phyloP scores from a whole-genome alignment of 2,329 filamentous ascomycete species.

The Coniochaeta ligniaria region DNA sequence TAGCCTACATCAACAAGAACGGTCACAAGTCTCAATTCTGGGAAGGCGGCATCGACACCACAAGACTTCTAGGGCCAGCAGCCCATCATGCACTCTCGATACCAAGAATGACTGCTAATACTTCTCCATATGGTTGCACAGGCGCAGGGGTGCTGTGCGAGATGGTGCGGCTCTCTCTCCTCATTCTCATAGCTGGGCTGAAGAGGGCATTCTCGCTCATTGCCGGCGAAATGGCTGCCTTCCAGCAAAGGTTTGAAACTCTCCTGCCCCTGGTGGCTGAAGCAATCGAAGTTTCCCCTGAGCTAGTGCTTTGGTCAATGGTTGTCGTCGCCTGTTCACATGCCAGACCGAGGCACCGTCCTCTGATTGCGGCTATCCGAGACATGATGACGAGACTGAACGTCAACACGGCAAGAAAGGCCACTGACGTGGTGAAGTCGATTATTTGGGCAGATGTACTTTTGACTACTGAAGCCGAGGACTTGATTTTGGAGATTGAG shows the following conservation, averaged over 20 bases:
- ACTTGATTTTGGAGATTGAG: neutral
- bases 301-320: neutral
- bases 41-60: neutral
- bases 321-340: neutral
- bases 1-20: neutral
- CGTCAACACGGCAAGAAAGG: neutral
- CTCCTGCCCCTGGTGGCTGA: neutral
- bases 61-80: neutral
- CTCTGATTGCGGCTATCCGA: neutral
- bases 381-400: neutral
- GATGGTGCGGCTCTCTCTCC: neutral
- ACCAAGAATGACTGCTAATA: neutral
- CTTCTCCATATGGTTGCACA: neutral
- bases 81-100: neutral
- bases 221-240: neutral
- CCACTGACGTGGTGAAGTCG: neutral
- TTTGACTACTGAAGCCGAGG: neutral
- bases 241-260: neutral
- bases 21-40: neutral
- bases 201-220: neutral
- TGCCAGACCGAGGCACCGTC: no score
- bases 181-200: neutral
- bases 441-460: neutral
- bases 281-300: neutral
- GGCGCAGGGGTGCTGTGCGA: neutral